Evolutionary conservation across 164 flowering plant species (phyloP).

Genomic region (Sextonia rubra): DNA sequence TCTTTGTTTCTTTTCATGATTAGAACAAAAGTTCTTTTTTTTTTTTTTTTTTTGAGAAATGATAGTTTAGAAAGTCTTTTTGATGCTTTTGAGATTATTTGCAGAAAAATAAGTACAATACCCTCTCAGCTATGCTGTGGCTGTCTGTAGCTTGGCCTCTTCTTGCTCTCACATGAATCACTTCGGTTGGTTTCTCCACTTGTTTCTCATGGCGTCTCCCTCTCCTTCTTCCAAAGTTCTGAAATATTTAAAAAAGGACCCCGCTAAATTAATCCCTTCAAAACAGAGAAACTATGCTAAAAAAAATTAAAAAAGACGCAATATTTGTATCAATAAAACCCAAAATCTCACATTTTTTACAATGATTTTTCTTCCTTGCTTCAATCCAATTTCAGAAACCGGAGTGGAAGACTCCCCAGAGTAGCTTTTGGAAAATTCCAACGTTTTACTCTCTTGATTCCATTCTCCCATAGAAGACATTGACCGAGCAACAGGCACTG

Average conservation of each 20-base stretch:
- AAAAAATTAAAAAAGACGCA: not conserved
- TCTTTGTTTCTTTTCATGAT: not conserved
- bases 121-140: conserved; percentile 76
- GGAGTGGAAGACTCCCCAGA: conserved; percentile 21
- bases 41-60: no score
- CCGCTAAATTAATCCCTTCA: not conserved
- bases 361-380: conserved; percentile 7
- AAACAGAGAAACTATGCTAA: not conserved
- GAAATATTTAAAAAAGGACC: not conserved
- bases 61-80: not conserved
- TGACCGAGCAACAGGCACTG: conserved; percentile 16
- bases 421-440: conserved; percentile 17
- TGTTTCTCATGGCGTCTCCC: conserved; percentile 25
- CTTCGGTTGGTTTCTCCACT: conserved; percentile 43
- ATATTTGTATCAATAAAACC: not conserved
- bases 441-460: conserved; percentile 21
- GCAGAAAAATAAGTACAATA: conserved; percentile 8
- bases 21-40: not conserved
- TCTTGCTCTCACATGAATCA: conserved; percentile 66
- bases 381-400: conserved; percentile 10
- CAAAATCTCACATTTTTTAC: conserved; percentile 22
- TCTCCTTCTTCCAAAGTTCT: conserved; percentile 35
- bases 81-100: not conserved
- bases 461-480: conserved; percentile 4
- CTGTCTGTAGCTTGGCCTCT: conserved; percentile 79